phyloP scores from a whole-genome alignment of 805 yeast species.

The Isabelozyma gotoi region DNA sequence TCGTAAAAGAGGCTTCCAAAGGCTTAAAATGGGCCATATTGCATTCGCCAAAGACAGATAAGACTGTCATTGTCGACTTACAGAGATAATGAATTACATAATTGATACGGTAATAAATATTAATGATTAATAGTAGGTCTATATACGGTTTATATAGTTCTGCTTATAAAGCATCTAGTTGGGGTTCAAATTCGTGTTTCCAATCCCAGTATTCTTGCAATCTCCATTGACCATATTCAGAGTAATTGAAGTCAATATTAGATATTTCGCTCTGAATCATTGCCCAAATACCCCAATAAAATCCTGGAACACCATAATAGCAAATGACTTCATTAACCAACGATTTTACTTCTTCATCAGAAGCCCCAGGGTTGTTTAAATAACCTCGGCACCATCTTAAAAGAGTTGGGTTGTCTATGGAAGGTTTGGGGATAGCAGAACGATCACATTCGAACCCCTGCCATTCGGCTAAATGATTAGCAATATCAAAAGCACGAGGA shows the following conservation, averaged over 20 bases:
- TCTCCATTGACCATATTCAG: constrained; percentile 56
- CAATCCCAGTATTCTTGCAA: constrained; percentile 70
- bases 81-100: constrained; percentile 45
- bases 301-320: constrained; percentile 79
- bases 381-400: constrained; percentile 61
- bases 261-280: constrained; percentile 70
- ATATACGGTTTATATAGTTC: constrained; percentile 1
- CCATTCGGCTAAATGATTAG: constrained; percentile 78
- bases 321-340: constrained; percentile 56
- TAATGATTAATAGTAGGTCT: neutral
- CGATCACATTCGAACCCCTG: constrained; percentile 77
- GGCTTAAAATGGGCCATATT: constrained; percentile 76
- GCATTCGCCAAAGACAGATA: constrained; percentile 75
- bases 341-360: constrained; percentile 31
- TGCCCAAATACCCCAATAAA: constrained; percentile 86
- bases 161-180: constrained; percentile 1
- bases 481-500: constrained; percentile 72
- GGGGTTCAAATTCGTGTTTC: constrained; percentile 38
- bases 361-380: constrained; percentile 34
- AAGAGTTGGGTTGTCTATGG: constrained; percentile 40
- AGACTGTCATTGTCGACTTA: constrained; percentile 54
- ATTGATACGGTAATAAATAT: neutral
- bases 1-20: constrained; percentile 69
- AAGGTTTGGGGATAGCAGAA: constrained; percentile 56
- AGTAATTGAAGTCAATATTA: constrained; percentile 70